These are phyloP conservation scores for Plasmopara halstedii DNA, from an alignment of 352 stramenopile species.

Conservation along the genomic window DNA sequence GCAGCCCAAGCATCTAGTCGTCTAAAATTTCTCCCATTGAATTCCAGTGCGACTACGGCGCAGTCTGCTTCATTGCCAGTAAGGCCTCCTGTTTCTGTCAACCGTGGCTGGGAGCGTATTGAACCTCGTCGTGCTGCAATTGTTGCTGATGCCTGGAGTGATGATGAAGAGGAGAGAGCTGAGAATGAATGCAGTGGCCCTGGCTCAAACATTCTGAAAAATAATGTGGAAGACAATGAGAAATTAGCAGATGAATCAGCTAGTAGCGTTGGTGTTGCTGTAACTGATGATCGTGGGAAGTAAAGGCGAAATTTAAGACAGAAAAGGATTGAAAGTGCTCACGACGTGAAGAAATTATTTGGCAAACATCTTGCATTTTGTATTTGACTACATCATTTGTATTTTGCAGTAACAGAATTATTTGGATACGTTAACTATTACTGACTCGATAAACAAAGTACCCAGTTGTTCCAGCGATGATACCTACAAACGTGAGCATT, in stretches of 20 bases:
- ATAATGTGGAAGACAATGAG: constrained; percentile 6
- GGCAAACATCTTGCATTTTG: too few relatives aligned
- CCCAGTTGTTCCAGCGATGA: constrained; percentile 6
- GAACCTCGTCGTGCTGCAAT: constrained; percentile 30
- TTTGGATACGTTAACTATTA: constrained; percentile 7
- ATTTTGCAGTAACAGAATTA: too few relatives aligned
- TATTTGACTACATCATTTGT: too few relatives aligned
- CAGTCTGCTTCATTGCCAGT: constrained; percentile 12
- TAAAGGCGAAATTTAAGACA: too few relatives aligned
- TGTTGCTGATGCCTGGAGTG: constrained; percentile 69
- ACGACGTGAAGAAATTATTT: neutral
- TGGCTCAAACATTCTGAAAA: constrained; percentile 6
- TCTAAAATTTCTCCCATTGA: constrained; percentile 54
- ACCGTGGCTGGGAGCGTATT: constrained; percentile 71
- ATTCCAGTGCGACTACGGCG: constrained; percentile 16
- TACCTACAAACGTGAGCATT: constrained; percentile 9
- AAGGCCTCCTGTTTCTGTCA: constrained; percentile 26
- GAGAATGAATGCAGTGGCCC: constrained; percentile 13
- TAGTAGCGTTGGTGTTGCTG: neutral
- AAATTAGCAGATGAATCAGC: neutral
- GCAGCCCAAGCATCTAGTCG: constrained; percentile 24
- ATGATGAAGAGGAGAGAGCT: constrained; percentile 32
- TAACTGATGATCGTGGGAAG: too few relatives aligned
- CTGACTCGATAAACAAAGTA: constrained; percentile 14
- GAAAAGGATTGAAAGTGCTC: neutral